phyloP scores from a whole-genome alignment of 192 early-diverging fungal species.

The Mortierella hygrophila region DNA sequence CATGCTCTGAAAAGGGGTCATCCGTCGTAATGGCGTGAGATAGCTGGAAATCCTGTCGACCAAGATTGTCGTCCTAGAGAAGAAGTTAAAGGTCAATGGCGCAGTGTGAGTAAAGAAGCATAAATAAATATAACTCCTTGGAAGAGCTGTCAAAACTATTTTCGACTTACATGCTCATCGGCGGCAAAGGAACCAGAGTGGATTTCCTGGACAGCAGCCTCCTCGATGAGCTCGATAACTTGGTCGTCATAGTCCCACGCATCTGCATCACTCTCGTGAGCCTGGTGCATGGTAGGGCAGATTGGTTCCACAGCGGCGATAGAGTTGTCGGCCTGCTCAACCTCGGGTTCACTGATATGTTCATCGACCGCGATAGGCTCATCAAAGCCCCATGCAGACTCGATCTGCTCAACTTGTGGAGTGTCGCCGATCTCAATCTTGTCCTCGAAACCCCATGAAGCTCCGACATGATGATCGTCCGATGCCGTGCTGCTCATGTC shows the following conservation, averaged over 20 bases:
- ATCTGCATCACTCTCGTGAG: conserved; percentile 21
- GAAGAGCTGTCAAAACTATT: not conserved
- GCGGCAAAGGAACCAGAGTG: not conserved
- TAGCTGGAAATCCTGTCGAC: not conserved
- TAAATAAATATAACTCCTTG: not conserved
- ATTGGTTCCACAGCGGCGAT: not conserved
- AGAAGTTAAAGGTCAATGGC: not conserved
- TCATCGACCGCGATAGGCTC: not conserved
- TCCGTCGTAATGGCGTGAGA: not conserved
- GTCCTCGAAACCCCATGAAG: conserved; percentile 36
- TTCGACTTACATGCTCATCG: not conserved
- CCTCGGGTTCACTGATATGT: not conserved
- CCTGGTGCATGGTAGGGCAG: conserved; percentile 7
- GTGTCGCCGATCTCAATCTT: conserved; percentile 5
- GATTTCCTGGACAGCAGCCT: not conserved
- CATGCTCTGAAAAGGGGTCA: not conserved
- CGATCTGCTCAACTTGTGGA: not conserved
- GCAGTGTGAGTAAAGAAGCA: not conserved
- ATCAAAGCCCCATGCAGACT: conserved; percentile 11
- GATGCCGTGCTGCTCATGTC: not conserved
- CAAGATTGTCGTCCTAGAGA: not conserved
- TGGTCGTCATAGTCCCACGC: conserved; percentile 48
- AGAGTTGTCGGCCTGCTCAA: not conserved
- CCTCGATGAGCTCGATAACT: conserved; percentile 15
- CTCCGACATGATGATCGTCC: conserved; percentile 1